phyloP scores from a whole-genome alignment of 2,329 filamentous ascomycete genomes.

The Remersonia thermophila region DNA sequence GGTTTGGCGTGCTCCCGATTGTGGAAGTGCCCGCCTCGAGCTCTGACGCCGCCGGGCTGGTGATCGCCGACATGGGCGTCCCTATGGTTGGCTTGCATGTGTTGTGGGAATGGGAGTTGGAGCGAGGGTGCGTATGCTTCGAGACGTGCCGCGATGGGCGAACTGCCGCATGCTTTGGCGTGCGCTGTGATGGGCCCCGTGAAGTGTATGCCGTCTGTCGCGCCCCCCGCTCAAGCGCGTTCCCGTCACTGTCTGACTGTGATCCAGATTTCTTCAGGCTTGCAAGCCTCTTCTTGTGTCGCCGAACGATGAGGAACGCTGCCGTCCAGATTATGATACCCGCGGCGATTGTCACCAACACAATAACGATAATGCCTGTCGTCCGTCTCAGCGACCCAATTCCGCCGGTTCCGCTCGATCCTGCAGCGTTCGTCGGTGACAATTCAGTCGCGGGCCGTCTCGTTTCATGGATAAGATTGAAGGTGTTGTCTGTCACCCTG shows the following conservation, averaged over 20 bases:
- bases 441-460: not conserved
- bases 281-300: not conserved
- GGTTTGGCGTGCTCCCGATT: slow-evolving; percentile 15
- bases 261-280: not conserved
- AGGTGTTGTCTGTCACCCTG: not conserved
- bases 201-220: not conserved
- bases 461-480: slow-evolving; percentile 2
- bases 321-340: slow-evolving; percentile 8
- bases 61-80: not conserved
- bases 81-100: not conserved
- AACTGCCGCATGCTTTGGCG: too few relatives aligned
- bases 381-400: slow-evolving; percentile 5
- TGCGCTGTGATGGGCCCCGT: too few relatives aligned
- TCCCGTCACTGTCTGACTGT: not conserved
- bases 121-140: too few relatives aligned
- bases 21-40: slow-evolving; percentile 7
- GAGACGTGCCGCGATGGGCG: too few relatives aligned
- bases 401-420: not conserved
- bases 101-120: not conserved
- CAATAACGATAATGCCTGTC: slow-evolving; percentile 13
- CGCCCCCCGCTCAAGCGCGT: not conserved
- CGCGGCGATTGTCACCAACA: slow-evolving; percentile 7
- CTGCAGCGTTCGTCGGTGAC: not conserved
- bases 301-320: slow-evolving; percentile 10
- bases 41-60: slow-evolving; percentile 5